Percentiles rank a stretch among this genome's conserved stretches.
Conservation (phyloP, 1,284 basidiomycete genomes). For the Ustilago bromivora region DNA sequence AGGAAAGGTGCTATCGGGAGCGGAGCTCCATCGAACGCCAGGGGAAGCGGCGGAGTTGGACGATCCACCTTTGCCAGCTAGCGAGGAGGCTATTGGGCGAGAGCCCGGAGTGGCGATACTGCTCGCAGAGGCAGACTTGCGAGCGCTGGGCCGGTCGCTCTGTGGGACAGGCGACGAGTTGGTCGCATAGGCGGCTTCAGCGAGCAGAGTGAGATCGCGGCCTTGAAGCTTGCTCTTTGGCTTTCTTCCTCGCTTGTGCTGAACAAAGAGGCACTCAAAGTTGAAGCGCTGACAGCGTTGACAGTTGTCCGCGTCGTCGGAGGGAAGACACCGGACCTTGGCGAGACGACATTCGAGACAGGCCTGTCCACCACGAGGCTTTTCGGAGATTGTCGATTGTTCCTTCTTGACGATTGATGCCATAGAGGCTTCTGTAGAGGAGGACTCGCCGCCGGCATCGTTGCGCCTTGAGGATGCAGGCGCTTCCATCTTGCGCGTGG, state of each 20-base stretch:
- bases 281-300: slow-evolving; percentile 49
- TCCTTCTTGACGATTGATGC: slow-evolving; percentile 7
- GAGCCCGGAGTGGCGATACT: slow-evolving; percentile 8
- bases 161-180: slow-evolving; percentile 27
- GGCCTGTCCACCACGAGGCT: slow-evolving; percentile 52
- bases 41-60: slow-evolving; percentile 28
- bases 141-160: slow-evolving; percentile 18
- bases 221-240: slow-evolving; percentile 55
- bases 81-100: not conserved
- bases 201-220: slow-evolving; percentile 45
- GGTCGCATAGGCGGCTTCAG: slow-evolving; percentile 48
- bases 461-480: not conserved
- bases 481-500: slow-evolving; percentile 15
- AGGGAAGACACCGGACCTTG: slow-evolving; percentile 47
- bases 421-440: slow-evolving; percentile 13
- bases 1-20: slow-evolving; percentile 33
- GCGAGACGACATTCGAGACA: slow-evolving; percentile 52
- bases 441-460: not conserved
- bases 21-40: slow-evolving; percentile 48
- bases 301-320: slow-evolving; percentile 42
- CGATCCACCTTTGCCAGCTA: slow-evolving; percentile 5
- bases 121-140: slow-evolving; percentile 28
- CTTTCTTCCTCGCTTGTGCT: slow-evolving; percentile 51
- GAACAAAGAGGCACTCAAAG: slow-evolving; percentile 52
- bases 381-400: slow-evolving; percentile 29